Conservation (phyloP, 148 eudicot genomes). For the Silene conica region DNA sequence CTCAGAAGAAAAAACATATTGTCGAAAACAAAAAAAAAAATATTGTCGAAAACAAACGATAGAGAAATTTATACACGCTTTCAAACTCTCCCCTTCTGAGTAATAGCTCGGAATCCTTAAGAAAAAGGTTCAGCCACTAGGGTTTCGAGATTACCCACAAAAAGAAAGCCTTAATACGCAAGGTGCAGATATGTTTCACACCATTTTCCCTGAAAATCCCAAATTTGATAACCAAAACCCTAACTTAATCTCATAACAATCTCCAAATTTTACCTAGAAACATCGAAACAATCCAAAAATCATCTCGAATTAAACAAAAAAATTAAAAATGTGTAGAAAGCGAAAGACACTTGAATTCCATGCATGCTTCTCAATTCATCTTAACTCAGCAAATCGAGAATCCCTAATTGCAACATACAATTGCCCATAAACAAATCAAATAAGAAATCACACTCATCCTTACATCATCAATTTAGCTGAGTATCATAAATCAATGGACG, state of each 20-base stretch:
- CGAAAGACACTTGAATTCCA: background rate
- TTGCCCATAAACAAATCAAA: background rate
- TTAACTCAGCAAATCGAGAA: background rate
- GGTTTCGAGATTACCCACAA: background rate
- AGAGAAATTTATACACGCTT: too few species aligned
- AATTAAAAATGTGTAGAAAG: background rate
- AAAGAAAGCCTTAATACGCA: background rate
- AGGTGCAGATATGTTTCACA: background rate
- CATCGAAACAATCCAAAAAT: background rate
- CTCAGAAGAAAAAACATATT: too few species aligned
- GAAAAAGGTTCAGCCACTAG: background rate
- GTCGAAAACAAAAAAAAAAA: too few species aligned
- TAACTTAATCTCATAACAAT: background rate
- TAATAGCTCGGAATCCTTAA: background rate
- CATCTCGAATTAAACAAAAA: background rate
- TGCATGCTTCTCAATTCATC: background rate
- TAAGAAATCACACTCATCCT: background rate
- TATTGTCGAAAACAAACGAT: too few species aligned
- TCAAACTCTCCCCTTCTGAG: background rate
- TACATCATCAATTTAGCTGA: background rate
- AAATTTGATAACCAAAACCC: slow-evolving; percentile 1
- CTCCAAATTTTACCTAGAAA: background rate
- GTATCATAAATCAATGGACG: background rate
- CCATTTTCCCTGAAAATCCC: background rate
- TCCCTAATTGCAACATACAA: slow-evolving; percentile 2